Conservation (phyloP, 2,329 filamentous ascomycete species). For the Bipolaris cookei region DNA sequence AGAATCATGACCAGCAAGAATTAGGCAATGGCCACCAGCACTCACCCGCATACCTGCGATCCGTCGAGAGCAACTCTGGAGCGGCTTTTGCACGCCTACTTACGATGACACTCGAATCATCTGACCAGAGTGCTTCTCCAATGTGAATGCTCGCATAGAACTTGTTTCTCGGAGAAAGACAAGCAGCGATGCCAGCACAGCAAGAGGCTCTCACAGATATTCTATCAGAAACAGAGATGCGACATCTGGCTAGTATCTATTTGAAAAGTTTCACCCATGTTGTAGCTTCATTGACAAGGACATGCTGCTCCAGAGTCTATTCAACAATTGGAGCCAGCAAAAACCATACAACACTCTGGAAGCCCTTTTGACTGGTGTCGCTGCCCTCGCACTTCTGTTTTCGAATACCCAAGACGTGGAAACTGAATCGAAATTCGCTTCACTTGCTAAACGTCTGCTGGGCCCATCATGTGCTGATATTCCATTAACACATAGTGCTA, state of each 20-base stretch:
- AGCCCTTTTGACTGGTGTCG: background rate
- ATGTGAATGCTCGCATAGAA: slow-evolving; percentile 1
- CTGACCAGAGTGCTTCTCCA: background rate
- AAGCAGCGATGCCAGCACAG: background rate
- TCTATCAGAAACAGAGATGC: background rate
- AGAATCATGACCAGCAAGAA: background rate
- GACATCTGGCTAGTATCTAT: background rate
- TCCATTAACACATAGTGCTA: background rate
- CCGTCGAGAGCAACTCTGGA: background rate
- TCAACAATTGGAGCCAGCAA: background rate
- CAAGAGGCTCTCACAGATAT: background rate
- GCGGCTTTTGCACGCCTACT: background rate
- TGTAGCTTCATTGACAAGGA: background rate
- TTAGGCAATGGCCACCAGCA: background rate
- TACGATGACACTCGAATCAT: background rate
- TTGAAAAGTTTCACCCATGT: background rate
- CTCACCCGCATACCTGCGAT: background rate
- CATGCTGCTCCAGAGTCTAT: background rate
- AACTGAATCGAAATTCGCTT: background rate
- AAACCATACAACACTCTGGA: background rate
- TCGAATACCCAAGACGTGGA: background rate
- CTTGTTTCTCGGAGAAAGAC: background rate
- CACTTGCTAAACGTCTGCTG: background rate
- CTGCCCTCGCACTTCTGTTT: background rate
- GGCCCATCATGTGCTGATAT: background rate